Percentiles rank a stretch among this genome's conserved stretches.
phyloP scores from a whole-genome alignment of 805 yeast species.

The Wickerhamiella sorbophila region DNA sequence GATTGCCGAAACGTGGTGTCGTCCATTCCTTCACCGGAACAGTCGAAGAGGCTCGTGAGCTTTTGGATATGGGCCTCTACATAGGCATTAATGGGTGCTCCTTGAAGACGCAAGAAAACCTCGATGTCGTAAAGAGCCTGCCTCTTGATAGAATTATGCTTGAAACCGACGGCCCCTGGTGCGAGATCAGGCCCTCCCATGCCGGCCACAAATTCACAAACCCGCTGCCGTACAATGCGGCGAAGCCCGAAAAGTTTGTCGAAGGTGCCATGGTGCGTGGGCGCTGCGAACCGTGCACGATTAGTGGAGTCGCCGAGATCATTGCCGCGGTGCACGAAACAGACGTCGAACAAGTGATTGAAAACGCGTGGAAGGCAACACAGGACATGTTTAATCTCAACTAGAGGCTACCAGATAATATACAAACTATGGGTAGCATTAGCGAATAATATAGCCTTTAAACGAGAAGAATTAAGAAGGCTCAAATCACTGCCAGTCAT shows the following conservation, averaged over 20 bases:
- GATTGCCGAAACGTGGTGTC: conserved; percentile 40
- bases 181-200: conserved; percentile 78
- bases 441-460: neutral
- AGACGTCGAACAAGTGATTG: conserved; percentile 32
- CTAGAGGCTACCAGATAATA: neutral
- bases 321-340: conserved; percentile 37
- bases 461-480: neutral
- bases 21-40: conserved; percentile 94
- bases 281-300: conserved; percentile 83
- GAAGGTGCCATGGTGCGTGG: conserved; percentile 46
- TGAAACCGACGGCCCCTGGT: conserved; percentile 98
- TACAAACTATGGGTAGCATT: neutral
- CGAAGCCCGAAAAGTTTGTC: conserved; percentile 48
- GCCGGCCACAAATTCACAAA: conserved; percentile 42
- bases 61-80: conserved; percentile 47
- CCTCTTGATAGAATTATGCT: conserved; percentile 61
- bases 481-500: conserved; percentile 1
- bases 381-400: conserved; percentile 31
- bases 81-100: conserved; percentile 93
- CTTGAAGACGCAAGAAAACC: conserved; percentile 58
- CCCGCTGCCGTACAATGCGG: conserved; percentile 42
- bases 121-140: conserved; percentile 47
- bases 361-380: conserved; percentile 39
- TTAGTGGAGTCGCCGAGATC: conserved; percentile 66
- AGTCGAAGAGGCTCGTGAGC: conserved; percentile 39